Percentiles rank a stretch among this genome's conserved stretches.
Evolutionary conservation across 129 eudicot species (phyloP).

Genomic region (Deinandra increscens): DNA sequence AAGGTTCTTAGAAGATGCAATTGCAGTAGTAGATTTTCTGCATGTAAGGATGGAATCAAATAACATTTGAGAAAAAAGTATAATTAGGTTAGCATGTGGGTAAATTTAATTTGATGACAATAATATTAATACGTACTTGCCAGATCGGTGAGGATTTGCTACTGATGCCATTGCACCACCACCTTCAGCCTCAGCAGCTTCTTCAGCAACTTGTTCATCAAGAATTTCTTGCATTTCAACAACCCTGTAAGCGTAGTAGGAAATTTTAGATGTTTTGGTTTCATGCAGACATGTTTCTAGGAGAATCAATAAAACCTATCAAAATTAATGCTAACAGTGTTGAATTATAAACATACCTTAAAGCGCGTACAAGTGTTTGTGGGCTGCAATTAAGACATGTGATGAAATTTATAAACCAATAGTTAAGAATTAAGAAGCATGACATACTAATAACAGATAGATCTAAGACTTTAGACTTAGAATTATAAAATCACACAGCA

Average conservation of each 20-base stretch:
- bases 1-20: constrained; percentile 60
- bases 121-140: constrained; percentile 53
- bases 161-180: constrained; percentile 87
- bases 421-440: background rate
- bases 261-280: background rate
- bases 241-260: constrained; percentile 49
- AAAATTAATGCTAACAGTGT: constrained; percentile 4
- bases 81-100: background rate
- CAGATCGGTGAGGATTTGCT: constrained; percentile 79
- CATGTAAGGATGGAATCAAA: background rate
- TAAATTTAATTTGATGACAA: background rate
- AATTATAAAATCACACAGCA: background rate
- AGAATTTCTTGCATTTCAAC: constrained; percentile 98
- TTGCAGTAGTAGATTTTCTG: constrained; percentile 56
- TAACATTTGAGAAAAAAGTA: background rate
- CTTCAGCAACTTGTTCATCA: constrained; percentile 92
- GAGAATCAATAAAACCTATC: constrained; percentile 13
- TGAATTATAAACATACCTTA: constrained; percentile 59
- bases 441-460: background rate
- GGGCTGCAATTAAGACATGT: constrained; percentile 63
- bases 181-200: constrained; percentile 99
- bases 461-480: background rate
- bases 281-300: constrained; percentile 8
- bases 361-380: constrained; percentile 91
- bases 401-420: constrained; percentile 6